Base-by-base conservation (phyloP, 2,329 filamentous ascomycete species). In the Emergomyces pasteurianus region DNA sequence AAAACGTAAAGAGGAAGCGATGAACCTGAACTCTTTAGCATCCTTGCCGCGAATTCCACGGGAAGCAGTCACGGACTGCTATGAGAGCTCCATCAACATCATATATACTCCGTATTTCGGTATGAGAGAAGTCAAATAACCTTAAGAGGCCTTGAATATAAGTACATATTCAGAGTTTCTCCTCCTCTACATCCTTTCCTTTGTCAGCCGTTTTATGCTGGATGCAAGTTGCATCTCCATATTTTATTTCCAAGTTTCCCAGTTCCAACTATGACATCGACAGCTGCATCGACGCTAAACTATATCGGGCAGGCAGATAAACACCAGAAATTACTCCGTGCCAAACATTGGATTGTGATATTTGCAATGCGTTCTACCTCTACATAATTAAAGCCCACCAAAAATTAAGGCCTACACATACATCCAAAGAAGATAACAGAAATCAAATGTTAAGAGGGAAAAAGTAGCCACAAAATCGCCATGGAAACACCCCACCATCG, bases 401-500 rank as follows among this genome's bases (percentile, higher is more conserved):
- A 8, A n/a, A n/a, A 31, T n/a, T n/a, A 31, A 26, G 28, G 5
- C 6, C 1, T 31, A 50, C 2, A 52, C 14, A 14, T 31, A 1
- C 14, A 52, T 26, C 21, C 26, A 52, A 50, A 52, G 16, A 52
- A 31, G 1, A 31, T 1, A 6, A 31, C 12, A 14, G 2, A 31
- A n/a, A 50, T 6, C 2, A 43, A 43, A 16, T 3, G 2, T 2
- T 0, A 31, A 50, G 4, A 49, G 23, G 12, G 2, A 9, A 58
- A 58, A 16, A 47, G 18, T 14, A 36, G 7, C 38, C n/a, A 49
- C 36, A 42, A 50, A 55, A n/a, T n/a, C 42, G 55, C 34, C 54
- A 71, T 72, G 67, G 46, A 63, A 59, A 67, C 69, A 63, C 66
- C 71, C 50, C 74, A 78, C 66, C 73, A 80, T 65, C 76, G 78